These are phyloP conservation scores for Cystobasidium onofrii DNA, from an alignment of 768 basidiomycete genomes.

Conservation along the genomic window DNA sequence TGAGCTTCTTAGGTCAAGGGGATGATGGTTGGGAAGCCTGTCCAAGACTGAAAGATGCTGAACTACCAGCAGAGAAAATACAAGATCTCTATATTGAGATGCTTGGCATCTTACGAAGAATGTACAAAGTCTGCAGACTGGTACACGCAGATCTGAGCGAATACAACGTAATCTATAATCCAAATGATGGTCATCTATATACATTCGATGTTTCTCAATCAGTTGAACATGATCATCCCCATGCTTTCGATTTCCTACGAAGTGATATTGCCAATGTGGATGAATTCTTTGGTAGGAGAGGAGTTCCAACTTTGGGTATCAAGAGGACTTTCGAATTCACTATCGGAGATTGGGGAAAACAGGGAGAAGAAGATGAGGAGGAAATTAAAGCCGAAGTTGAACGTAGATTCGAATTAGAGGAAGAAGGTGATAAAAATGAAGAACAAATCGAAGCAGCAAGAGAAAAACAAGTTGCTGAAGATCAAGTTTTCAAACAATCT, in stretches of 20 bases:
- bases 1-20: slow-evolving; percentile 84
- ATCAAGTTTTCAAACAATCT: slow-evolving; percentile 66
- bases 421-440: slow-evolving; percentile 37
- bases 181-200: slow-evolving; percentile 57
- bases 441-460: slow-evolving; percentile 36
- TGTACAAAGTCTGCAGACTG: slow-evolving; percentile 83
- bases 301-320: slow-evolving; percentile 68
- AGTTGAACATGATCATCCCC: slow-evolving; percentile 94
- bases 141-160: slow-evolving; percentile 97
- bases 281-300: slow-evolving; percentile 75
- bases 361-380: slow-evolving; percentile 36
- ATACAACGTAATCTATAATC: slow-evolving; percentile 80
- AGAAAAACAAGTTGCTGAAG: slow-evolving; percentile 63
- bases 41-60: slow-evolving; percentile 84
- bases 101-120: slow-evolving; percentile 65
- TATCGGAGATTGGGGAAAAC: slow-evolving; percentile 46
- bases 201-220: slow-evolving; percentile 98
- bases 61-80: slow-evolving; percentile 53
- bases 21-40: slow-evolving; percentile 65
- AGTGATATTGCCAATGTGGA: slow-evolving; percentile 86
- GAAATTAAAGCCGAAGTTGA: slow-evolving; percentile 33
- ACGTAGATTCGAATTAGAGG: slow-evolving; percentile 32
- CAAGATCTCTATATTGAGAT: slow-evolving; percentile 67
- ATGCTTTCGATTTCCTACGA: slow-evolving; percentile 90
- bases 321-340: slow-evolving; percentile 81